Base-by-base conservation (phyloP, 2,329 filamentous ascomycete species). In the Ceratocystis huliohia region DNA sequence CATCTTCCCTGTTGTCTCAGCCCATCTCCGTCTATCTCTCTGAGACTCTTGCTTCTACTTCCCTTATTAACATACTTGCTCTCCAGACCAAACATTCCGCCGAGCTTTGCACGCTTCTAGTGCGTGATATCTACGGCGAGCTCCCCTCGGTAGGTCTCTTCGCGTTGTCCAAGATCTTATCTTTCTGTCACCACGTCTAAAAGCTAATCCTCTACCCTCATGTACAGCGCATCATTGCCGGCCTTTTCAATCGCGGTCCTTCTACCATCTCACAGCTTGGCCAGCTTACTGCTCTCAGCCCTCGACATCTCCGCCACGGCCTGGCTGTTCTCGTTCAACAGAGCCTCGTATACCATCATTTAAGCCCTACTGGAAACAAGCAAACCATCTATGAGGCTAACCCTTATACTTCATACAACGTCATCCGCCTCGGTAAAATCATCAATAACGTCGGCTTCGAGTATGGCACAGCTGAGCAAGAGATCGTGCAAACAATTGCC, bases 51-150 rank as follows among this genome's bases (percentile, higher is more conserved):
- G 48, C 17, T 22, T 48, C 46, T 48, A n/a, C 61, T 30, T 15
- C 17, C n/a, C 44, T 59, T 64, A 37, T 56, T 61, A 25, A 53
- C 62, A 22, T 15, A 17, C 20, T 25, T 53, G 15, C 15, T 3
- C 15, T 20, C 13, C 61, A 87, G 84, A 85, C 84, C 69, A 85
- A 91, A 79, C 84, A 88, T 75, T 82, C 88, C 71, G 85, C 88
- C 73, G 90, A 96, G 83, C 89, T 97, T 74, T 96, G 91, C 80
- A 84, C 87, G 79, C 85, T 96, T 74, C 83, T 96, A 69, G 87
- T 97, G 70, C 86, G 91, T 74, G 91, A 96, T 74, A 82, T 89
- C 68, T 93, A 94, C 76, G 94, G 94, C 74, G 89, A 96, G 78
- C 85, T 97, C 68, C 91, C 91, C 69, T 90, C 91, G 74, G 93